A percentile compares a stretch with the other conserved stretches of the same genome.
Evolutionary conservation across 148 eudicot genomes (phyloP).

Genomic region (Simmondsia chinensis): DNA sequence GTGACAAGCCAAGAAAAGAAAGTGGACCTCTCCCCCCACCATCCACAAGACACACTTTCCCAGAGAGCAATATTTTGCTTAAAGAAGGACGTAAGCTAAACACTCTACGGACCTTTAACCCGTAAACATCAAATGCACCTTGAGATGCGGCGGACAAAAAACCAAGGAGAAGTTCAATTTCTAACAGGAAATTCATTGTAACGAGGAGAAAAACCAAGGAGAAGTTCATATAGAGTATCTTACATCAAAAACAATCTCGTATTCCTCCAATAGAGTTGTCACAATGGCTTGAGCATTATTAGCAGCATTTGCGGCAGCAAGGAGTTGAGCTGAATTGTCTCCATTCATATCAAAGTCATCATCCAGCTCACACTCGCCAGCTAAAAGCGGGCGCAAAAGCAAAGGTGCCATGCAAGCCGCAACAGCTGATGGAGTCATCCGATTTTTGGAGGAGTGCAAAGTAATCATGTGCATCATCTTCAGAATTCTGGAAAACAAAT

Average conservation of each 20-base stretch:
- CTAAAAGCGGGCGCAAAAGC: conserved; percentile 93
- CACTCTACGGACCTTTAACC: no score
- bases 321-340: conserved; percentile 92
- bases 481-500: conserved; percentile 63
- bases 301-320: conserved; percentile 99
- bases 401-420: conserved; percentile 99
- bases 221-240: conserved; percentile 21
- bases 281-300: conserved; percentile 90
- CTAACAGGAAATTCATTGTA: no score
- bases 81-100: neutral
- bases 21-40: no score
- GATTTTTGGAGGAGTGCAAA: conserved; percentile 66
- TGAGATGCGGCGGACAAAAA: no score
- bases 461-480: conserved; percentile 95
- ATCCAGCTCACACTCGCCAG: conserved; percentile 94
- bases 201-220: neutral
- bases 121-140: no score
- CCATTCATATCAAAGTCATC: conserved; percentile 77
- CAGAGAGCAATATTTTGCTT: conserved; percentile 4
- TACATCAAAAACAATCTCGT: conserved; percentile 82
- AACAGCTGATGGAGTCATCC: conserved; percentile 95
- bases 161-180: no score
- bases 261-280: conserved; percentile 86
- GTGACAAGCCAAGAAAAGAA: no score
- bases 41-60: no score